Evolutionary conservation across 257 asterid species (phyloP), one percentile per base, ranked within the genome.

Genomic region (Fraxinus quadrangulata): DNA sequence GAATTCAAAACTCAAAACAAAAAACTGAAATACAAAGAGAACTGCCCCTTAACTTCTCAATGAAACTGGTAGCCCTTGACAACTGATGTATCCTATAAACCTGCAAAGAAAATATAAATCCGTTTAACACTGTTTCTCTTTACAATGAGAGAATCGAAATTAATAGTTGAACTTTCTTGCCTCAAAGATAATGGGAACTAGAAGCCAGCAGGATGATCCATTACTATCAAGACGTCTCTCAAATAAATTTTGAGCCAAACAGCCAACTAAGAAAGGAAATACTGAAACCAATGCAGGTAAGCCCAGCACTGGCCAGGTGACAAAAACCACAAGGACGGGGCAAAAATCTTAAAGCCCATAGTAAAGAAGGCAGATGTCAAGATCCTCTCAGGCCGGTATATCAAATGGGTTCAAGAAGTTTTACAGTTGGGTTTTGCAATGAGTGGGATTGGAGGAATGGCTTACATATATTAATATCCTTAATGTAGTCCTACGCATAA

Each of bases 121-220:
- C 28, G 61, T 12, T 67, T 9, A 78, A 72, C 56, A 11, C 28
- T 23, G 6, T 14, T 33, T 75, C n/a, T 75, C 42, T 66, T 76
- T 72, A 13, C 72, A 69, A 59, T 14, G 17, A 63, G 74, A 72
- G 24, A 70, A 49, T 26, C 4, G 16, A 36, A 67, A 17, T 23
- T 31, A 31, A 81, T 72, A 4, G 4, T 54, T 37, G 30, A 31
- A 8, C 33, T 70, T 26, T 73, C 70, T 45, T 83, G 88, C 99
- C 97, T 96, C 98, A 10, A 93, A 96, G 79, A 96, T 87, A 73
- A 93, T 92, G 16, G 98, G 92, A 81, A 96, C 79, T 79, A 96
- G 78, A 40, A 97, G 98, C 99, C 99, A 96, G 80, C 89, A 86
- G 45, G 98, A 96, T 16, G 99, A 93, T 36, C 86, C 86, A 0